Conservation (phyloP, 1,284 basidiomycete genomes). For the Coniferiporia sulphurascens region DNA sequence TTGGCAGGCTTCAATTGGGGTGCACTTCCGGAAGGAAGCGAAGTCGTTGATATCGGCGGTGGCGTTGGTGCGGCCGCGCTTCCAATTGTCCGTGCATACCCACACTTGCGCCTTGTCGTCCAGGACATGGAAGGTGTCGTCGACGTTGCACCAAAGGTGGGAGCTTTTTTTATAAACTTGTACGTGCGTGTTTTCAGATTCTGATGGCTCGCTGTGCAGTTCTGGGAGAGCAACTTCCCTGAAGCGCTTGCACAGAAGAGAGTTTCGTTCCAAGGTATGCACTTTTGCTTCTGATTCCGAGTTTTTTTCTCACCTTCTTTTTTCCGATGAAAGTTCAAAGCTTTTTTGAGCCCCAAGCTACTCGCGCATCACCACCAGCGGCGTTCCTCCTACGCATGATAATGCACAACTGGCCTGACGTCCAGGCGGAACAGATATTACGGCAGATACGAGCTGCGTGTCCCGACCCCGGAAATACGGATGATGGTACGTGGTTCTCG, state of each 20-base stretch:
- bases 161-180: neutral
- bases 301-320: neutral
- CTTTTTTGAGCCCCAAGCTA: constrained; percentile 14
- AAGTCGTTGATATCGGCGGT: constrained; percentile 24
- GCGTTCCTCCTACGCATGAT: constrained; percentile 18
- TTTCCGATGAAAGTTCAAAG: constrained; percentile 2
- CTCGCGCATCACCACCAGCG: constrained; percentile 1
- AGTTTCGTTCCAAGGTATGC: constrained; percentile 22
- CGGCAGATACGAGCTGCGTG: neutral
- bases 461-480: no score
- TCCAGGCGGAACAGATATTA: constrained; percentile 3
- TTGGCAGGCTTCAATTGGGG: constrained; percentile 18
- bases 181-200: neutral
- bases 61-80: constrained; percentile 21
- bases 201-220: constrained; percentile 15
- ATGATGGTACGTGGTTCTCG: no score
- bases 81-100: constrained; percentile 11
- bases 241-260: constrained; percentile 22
- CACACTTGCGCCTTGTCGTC: constrained; percentile 20
- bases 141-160: constrained; percentile 3
- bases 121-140: constrained; percentile 20
- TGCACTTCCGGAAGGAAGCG: constrained; percentile 7
- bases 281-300: neutral
- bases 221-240: constrained; percentile 24
- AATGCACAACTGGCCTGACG: constrained; percentile 19